These are phyloP conservation scores for Rhizophagus sp. DNA, from an alignment of 192 early-diverging fungal species.

Conservation along the genomic window DNA sequence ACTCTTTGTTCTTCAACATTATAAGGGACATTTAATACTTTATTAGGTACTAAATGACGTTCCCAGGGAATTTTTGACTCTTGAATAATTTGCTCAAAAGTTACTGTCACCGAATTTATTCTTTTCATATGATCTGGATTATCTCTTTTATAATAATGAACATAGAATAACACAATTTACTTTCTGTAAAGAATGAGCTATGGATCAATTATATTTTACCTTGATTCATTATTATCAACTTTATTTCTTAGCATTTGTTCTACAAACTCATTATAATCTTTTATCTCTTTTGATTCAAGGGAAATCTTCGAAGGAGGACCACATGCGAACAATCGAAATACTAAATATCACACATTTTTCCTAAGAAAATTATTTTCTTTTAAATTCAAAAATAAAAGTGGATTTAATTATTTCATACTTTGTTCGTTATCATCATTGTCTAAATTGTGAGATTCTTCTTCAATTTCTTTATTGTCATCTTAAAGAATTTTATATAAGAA, in stretches of 20 bases:
- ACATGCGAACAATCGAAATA: constrained; percentile 17
- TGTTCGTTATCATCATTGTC: background rate
- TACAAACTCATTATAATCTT: constrained; percentile 4
- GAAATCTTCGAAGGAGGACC: constrained; percentile 11
- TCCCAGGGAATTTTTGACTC: constrained; percentile 30
- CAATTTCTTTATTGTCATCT: background rate
- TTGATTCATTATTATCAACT: background rate
- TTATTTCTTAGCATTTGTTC: background rate
- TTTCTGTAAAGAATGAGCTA: background rate
- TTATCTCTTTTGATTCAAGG: background rate
- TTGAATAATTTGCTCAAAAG: background rate
- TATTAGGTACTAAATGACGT: constrained; percentile 17
- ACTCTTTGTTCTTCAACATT: background rate
- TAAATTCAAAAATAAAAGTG: background rate
- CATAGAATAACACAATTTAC: background rate
- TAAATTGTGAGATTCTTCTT: background rate
- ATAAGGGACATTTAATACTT: constrained; percentile 18
- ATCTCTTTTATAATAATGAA: background rate
- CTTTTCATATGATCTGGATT: background rate
- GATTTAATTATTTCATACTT: background rate
- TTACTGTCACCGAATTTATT: background rate
- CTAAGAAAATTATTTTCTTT: background rate
- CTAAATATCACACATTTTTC: background rate
- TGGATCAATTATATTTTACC: background rate
- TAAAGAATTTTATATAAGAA: background rate